A percentile compares a stretch with the other conserved stretches of the same genome.
These are phyloP conservation scores for Mrakiaceae sp. DNA, from an alignment of 1,284 basidiomycete species.

Conservation along the genomic window DNA sequence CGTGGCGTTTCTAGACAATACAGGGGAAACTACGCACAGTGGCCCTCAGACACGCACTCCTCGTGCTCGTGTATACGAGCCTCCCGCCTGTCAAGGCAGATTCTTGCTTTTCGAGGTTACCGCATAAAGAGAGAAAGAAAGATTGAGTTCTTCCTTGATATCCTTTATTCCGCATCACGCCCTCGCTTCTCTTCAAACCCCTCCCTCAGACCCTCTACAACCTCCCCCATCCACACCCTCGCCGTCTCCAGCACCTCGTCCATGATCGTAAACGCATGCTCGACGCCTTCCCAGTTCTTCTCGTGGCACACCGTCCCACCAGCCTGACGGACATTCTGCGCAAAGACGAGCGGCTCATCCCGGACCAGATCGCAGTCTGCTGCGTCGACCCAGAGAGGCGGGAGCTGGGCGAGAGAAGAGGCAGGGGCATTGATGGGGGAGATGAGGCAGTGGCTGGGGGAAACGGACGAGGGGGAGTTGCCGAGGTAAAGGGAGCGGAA, in stretches of 20 bases:
- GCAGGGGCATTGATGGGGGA: not conserved
- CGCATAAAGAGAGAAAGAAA: not conserved
- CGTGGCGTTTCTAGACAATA: not conserved
- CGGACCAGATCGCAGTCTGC: constrained; percentile 1
- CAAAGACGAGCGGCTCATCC: constrained; percentile 2
- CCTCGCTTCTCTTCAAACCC: not conserved
- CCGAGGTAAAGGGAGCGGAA: not conserved
- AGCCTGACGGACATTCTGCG: not conserved
- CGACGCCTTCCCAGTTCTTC: too few relatives aligned
- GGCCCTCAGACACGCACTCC: too few relatives aligned
- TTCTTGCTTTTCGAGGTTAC: not conserved
- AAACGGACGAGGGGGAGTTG: not conserved
- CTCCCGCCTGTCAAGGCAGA: not conserved
- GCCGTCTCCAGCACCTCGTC: too few relatives aligned
- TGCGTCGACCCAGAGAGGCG: not conserved
- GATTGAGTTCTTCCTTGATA: not conserved
- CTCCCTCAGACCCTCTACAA: not conserved
- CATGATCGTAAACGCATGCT: too few relatives aligned
- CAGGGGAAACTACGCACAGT: too few relatives aligned
- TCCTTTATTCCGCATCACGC: not conserved
- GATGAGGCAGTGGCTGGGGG: not conserved
- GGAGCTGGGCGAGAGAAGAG: not conserved
- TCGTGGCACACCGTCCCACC: too few relatives aligned
- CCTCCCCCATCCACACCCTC: too few relatives aligned
- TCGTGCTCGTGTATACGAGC: not conserved